Evolutionary conservation across 768 basidiomycete genomes (phyloP).

Genomic region (Tricholoma saponaceum): DNA sequence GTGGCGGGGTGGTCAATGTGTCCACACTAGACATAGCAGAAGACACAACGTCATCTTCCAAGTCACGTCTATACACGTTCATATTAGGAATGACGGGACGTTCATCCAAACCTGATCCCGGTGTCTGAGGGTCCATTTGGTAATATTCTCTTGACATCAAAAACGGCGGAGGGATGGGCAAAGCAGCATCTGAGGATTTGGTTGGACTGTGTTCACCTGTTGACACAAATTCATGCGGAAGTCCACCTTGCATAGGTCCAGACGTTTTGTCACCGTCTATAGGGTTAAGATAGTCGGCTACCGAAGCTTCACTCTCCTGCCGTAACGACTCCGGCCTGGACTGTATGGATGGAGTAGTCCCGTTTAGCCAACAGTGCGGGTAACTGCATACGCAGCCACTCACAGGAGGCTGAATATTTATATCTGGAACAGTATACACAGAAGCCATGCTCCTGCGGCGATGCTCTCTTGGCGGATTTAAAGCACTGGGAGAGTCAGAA

Average conservation of each 20-base stretch:
- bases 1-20: constrained; percentile 10
- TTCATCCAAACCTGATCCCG: constrained; percentile 1
- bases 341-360: constrained; percentile 1
- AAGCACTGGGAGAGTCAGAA: constrained; percentile 17
- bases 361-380: neutral
- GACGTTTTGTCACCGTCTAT: neutral
- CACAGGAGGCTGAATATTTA: constrained; percentile 36
- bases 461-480: constrained; percentile 3
- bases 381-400: constrained; percentile 5
- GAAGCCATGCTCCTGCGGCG: constrained; percentile 15
- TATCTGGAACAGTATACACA: constrained; percentile 25
- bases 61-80: neutral
- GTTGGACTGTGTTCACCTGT: neutral
- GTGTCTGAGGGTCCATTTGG: neutral
- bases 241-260: neutral
- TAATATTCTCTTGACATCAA: constrained; percentile 13
- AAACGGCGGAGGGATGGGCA: constrained; percentile 3
- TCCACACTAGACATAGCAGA: constrained; percentile 9
- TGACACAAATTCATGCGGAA: neutral
- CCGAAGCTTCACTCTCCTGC: neutral
- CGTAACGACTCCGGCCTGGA: constrained; percentile 6
- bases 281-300: neutral
- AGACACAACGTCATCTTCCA: constrained; percentile 11
- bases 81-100: constrained; percentile 6
- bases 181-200: neutral